Evolutionary conservation across 2,329 filamentous ascomycete species (phyloP).

Genomic region (Huntiella omanensis): DNA sequence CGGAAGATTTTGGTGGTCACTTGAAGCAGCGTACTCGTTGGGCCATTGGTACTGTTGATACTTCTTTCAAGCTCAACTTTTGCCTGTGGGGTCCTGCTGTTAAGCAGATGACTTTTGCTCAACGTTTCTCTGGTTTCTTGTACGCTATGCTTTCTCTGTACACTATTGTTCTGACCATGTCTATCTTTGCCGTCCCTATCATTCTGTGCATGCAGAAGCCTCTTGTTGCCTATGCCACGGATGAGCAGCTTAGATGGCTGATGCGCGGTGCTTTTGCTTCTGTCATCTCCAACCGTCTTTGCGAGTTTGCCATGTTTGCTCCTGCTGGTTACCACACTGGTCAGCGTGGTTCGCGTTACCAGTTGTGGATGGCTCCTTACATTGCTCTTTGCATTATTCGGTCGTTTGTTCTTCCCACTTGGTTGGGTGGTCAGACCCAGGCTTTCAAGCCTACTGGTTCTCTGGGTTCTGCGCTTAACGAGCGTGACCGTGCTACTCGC

Average conservation of each 20-base stretch:
- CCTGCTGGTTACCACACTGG: constrained; percentile 40
- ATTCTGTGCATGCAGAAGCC: constrained; percentile 37
- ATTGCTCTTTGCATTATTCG: constrained; percentile 38
- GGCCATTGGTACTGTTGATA: constrained; percentile 38
- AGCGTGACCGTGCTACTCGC: constrained; percentile 32
- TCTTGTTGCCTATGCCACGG: constrained; percentile 34
- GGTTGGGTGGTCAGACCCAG: constrained; percentile 38
- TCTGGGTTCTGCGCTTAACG: constrained; percentile 34
- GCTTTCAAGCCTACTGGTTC: constrained; percentile 44
- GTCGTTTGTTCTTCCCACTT: constrained; percentile 36
- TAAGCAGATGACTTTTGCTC: constrained; percentile 32
- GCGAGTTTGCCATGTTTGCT: constrained; percentile 38
- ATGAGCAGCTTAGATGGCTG: constrained; percentile 37
- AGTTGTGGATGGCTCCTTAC: constrained; percentile 46
- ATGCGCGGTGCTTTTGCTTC: constrained; percentile 35
- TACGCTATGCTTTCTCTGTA: constrained; percentile 36
- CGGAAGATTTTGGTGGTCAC: constrained; percentile 35
- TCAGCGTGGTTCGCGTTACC: constrained; percentile 34
- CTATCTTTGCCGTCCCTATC: constrained; percentile 38
- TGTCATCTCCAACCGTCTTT: constrained; percentile 31
- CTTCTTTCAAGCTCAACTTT: constrained; percentile 39
- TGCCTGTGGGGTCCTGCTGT: constrained; percentile 36
- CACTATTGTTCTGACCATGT: constrained; percentile 33
- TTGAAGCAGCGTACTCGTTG: constrained; percentile 38
- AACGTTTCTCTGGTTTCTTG: constrained; percentile 39